Percentiles rank a stretch among this genome's conserved stretches.
phyloP scores from a whole-genome alignment of 345 rosid genomes.

The Iberis pinnata region DNA sequence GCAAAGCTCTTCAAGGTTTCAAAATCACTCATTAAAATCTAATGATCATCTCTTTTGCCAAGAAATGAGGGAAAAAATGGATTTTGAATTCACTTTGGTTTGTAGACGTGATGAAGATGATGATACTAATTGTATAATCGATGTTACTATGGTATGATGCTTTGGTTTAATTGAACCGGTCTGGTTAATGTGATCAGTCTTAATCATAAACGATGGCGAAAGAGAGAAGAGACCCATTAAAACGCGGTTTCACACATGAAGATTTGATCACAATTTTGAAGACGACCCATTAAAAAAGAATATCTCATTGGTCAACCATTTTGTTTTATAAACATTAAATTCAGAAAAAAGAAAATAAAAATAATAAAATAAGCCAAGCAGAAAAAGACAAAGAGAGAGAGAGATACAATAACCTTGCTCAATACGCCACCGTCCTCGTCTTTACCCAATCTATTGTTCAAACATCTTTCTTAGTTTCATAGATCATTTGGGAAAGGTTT shows the following conservation, averaged over 20 bases:
- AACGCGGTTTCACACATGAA: slow-evolving; percentile 31
- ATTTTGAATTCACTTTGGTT: too few relatives aligned
- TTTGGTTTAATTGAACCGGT: slow-evolving; percentile 14
- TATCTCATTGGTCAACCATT: slow-evolving; percentile 26
- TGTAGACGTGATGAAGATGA: background rate
- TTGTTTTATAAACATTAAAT: slow-evolving; percentile 1
- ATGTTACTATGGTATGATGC: background rate
- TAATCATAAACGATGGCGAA: slow-evolving; percentile 14
- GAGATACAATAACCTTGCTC: slow-evolving; percentile 29
- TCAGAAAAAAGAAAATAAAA: background rate
- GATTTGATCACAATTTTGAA: background rate
- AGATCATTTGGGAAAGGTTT: slow-evolving; percentile 18
- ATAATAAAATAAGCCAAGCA: slow-evolving; percentile 9
- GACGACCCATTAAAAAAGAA: slow-evolving; percentile 19
- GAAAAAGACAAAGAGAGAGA: slow-evolving; percentile 19
- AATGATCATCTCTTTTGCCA: slow-evolving; percentile 81
- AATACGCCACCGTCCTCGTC: slow-evolving; percentile 32
- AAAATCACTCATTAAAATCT: slow-evolving; percentile 79
- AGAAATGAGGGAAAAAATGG: slow-evolving; percentile 41
- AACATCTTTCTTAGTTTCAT: background rate
- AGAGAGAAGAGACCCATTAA: slow-evolving; percentile 5
- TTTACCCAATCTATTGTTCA: slow-evolving; percentile 13
- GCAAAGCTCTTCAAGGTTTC: slow-evolving; percentile 88
- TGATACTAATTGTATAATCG: background rate
- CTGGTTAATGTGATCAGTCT: slow-evolving; percentile 4